Evolutionary conservation across 2,329 filamentous ascomycete species (phyloP).

Genomic region (Aureobasidium sp.): DNA sequence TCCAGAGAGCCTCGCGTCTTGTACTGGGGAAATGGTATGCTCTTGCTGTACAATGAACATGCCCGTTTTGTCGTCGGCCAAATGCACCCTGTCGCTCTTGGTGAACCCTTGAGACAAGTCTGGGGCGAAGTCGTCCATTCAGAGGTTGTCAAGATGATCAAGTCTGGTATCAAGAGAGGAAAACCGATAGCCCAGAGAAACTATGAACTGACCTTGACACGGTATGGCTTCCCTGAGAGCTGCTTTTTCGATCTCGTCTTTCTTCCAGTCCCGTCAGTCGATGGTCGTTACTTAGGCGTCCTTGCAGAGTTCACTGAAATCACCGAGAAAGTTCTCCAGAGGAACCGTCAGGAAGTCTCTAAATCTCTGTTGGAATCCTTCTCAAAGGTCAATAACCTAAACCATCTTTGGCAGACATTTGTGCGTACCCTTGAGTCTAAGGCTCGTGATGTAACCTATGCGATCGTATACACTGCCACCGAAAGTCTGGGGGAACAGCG

Average conservation of each 20-base stretch:
- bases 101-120: conserved; percentile 16
- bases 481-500: background rate
- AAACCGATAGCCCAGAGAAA: background rate
- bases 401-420: background rate
- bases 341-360: background rate
- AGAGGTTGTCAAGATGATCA: conserved; percentile 5
- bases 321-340: background rate
- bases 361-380: background rate
- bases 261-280: conserved; percentile 22
- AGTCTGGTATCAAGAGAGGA: background rate
- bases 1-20: conserved; percentile 8
- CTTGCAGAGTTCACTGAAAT: conserved; percentile 15
- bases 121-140: conserved; percentile 1
- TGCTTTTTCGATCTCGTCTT: conserved; percentile 24
- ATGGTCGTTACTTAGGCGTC: conserved; percentile 12
- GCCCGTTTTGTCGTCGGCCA: background rate
- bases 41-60: background rate
- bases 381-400: background rate
- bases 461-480: background rate
- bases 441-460: background rate
- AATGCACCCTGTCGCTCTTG: background rate
- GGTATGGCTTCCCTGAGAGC: conserved; percentile 24
- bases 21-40: conserved; percentile 1
- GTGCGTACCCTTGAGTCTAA: background rate
- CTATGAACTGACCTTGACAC: background rate